These are phyloP conservation scores for Tillandsia fasciculata DNA, from an alignment of 176 grass and related monocot species.

Conservation along the genomic window DNA sequence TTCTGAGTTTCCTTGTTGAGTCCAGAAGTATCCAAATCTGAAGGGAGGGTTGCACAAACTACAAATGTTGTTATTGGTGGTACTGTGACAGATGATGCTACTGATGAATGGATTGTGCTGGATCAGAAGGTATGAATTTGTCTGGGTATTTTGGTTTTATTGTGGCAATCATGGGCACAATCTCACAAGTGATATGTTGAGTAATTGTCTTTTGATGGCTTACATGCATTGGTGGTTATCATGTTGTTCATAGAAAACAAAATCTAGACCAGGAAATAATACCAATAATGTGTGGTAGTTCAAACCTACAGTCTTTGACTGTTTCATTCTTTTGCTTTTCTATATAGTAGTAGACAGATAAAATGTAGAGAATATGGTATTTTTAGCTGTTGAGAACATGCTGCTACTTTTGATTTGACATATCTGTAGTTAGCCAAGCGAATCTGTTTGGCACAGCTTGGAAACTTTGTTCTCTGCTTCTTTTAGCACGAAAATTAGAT, in stretches of 20 bases:
- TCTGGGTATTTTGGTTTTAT: neutral
- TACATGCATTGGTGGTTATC: neutral
- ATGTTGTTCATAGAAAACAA: neutral
- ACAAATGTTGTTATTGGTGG: slow-evolving; percentile 94
- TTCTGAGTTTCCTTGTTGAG: slow-evolving; percentile 20
- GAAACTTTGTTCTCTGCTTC: too few species aligned
- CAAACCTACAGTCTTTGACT: neutral
- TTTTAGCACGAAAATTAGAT: neutral
- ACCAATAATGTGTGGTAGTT: neutral
- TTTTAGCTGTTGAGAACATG: too few species aligned
- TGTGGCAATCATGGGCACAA: neutral
- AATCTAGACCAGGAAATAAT: neutral
- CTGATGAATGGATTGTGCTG: slow-evolving; percentile 81
- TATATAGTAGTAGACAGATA: too few species aligned
- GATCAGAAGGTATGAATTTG: slow-evolving; percentile 69
- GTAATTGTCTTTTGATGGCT: neutral
- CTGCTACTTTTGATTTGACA: too few species aligned
- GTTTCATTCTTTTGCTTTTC: neutral
- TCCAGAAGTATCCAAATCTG: slow-evolving; percentile 77
- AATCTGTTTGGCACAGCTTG: too few species aligned
- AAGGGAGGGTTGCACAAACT: slow-evolving; percentile 89
- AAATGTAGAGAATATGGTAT: too few species aligned
- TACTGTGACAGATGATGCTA: slow-evolving; percentile 70
- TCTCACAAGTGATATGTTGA: neutral
- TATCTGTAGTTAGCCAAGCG: too few species aligned